Conservation (phyloP, 805 yeast species). For the Wickerhamomyces sydowiorum region DNA sequence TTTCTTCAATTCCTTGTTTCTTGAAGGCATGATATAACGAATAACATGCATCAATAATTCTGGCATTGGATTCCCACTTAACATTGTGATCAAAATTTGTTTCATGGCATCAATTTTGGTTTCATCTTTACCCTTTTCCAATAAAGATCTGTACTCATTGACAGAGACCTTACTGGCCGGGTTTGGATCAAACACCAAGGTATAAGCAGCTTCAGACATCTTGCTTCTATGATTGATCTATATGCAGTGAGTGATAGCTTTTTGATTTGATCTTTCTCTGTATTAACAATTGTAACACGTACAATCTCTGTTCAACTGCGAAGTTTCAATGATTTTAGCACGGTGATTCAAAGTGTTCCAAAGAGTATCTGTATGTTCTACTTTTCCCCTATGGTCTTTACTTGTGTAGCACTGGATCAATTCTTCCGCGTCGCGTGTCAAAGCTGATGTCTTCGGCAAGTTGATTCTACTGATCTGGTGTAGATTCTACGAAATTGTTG, state of each 20-base stretch:
- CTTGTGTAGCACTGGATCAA: background rate
- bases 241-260: too few relatives aligned
- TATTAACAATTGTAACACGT: background rate
- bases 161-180: constrained; percentile 54
- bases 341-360: too few relatives aligned
- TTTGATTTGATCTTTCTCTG: too few relatives aligned
- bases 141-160: constrained; percentile 65
- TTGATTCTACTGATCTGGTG: constrained; percentile 5
- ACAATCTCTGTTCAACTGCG: too few relatives aligned
- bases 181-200: constrained; percentile 74
- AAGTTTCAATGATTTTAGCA: too few relatives aligned
- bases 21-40: constrained; percentile 96
- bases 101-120: constrained; percentile 88
- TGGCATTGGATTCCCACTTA: constrained; percentile 91
- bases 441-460: too few relatives aligned
- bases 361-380: too few relatives aligned
- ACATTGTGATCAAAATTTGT: constrained; percentile 74
- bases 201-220: constrained; percentile 49
- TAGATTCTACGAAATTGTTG: background rate
- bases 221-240: background rate
- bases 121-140: constrained; percentile 89
- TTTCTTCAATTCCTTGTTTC: constrained; percentile 84
- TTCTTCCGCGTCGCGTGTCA: background rate
- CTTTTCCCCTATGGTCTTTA: too few relatives aligned
- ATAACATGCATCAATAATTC: constrained; percentile 94